Evolutionary conservation across 176 grass and related monocot genomes (phyloP), one percentile per base, ranked within the genome.

Genomic region (Guadua angustifolia): DNA sequence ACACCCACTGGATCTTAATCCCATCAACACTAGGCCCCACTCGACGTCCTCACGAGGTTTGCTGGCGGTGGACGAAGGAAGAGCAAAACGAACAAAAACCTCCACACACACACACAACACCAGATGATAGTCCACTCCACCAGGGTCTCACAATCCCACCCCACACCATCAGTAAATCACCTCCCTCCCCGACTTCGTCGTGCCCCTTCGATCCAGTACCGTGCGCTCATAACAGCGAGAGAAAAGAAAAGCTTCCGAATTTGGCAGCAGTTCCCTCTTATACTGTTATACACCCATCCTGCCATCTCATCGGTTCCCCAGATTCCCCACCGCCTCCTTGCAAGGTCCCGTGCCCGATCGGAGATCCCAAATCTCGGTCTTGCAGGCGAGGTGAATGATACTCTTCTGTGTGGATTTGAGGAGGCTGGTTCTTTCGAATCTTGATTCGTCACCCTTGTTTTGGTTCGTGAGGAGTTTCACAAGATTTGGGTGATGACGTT

Each of bases 341-440:
- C 44, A 24, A 84, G 63, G 9, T 5, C 16, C 25, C 26, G 58
- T 77, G 36, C 58, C 66, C 63, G 67, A 79, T 66, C 50, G 68
- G 84, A 81, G 84, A 83, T 87, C 79, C 33, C 9, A 35, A 83
- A 79, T 52, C 84, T 67, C 43, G 25, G 63, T 51, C 17, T 33
- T 43, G 42, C 32, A 19, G 66, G 39, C 65, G 29, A 22, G 79
- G 83, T 82, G 82, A 82, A 71, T 39, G 22, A 24, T 16, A 25
- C 6, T 10, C 29, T 35, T 16, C 2, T 12, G 13, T 47, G 35
- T 53, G n/a, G 70, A 51, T 57, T 18, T 1, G 25, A 67, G 47
- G n/a, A 15, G 36, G 13, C 7, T 58, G 57, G 4, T 77, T 73
- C 24, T 11, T 15, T 45, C 12, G 45, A 71, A 2, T 35, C 47